These are phyloP conservation scores for Apodospora peruviana DNA, from an alignment of 495 filamentous ascomycete species.

Conservation along the genomic window DNA sequence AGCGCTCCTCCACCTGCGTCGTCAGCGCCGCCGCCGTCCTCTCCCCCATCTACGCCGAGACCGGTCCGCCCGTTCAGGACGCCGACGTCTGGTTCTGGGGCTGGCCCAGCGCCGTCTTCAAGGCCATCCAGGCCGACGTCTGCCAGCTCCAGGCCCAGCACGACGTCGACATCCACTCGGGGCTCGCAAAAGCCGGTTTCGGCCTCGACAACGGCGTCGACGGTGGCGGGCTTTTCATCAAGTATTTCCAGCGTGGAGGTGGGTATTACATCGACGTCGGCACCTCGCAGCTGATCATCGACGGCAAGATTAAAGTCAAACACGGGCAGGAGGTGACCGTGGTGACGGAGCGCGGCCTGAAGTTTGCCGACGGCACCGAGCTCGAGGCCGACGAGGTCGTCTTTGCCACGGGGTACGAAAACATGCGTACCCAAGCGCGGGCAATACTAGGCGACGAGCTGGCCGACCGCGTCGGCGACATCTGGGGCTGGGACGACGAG, in stretches of 20 bases:
- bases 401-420: constrained; percentile 77
- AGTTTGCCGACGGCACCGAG: constrained; percentile 60
- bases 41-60: constrained; percentile 59
- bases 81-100: constrained; percentile 54
- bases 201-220: constrained; percentile 61
- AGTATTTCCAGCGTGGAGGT: constrained; percentile 71
- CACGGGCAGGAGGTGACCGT: constrained; percentile 60
- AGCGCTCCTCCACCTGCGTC: constrained; percentile 70
- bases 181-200: constrained; percentile 63
- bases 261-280: constrained; percentile 83
- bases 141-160: constrained; percentile 40
- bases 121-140: constrained; percentile 47
- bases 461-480: constrained; percentile 57
- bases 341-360: constrained; percentile 54
- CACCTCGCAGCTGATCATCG: constrained; percentile 64
- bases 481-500: constrained; percentile 77
- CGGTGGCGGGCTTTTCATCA: constrained; percentile 60
- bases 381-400: constrained; percentile 76
- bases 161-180: constrained; percentile 54
- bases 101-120: constrained; percentile 53
- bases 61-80: constrained; percentile 54
- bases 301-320: constrained; percentile 72
- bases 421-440: constrained; percentile 62
- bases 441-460: constrained; percentile 66
- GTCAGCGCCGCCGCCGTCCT: constrained; percentile 50